Percentiles rank a stretch among this genome's conserved stretches.
Conservation (phyloP, 1,139 yeast genomes). For the Hanseniaspora sp. region DNA sequence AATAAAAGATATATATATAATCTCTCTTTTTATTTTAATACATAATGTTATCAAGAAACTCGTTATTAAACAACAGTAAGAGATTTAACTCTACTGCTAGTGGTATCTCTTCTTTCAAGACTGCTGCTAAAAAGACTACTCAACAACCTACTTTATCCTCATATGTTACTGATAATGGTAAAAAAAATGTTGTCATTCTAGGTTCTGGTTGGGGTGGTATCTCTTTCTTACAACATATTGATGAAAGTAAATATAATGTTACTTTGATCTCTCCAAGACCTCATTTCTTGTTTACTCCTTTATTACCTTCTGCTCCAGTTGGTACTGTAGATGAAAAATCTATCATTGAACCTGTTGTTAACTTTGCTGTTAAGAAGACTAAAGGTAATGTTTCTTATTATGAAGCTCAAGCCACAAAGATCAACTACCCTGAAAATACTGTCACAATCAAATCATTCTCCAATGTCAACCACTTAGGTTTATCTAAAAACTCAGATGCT, state of each 20-base stretch:
- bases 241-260: conserved; percentile 78
- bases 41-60: conserved; percentile 12
- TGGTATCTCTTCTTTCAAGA: conserved; percentile 14
- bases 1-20: background rate
- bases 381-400: conserved; percentile 76
- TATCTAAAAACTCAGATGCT: conserved; percentile 25
- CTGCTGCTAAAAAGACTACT: conserved; percentile 13
- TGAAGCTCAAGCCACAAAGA: conserved; percentile 84
- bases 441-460: conserved; percentile 43
- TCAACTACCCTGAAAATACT: conserved; percentile 61
- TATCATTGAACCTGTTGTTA: conserved; percentile 76
- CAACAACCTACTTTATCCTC: conserved; percentile 12
- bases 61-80: conserved; percentile 2
- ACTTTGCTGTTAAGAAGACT: conserved; percentile 60
- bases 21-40: background rate
- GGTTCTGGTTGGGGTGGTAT: conserved; percentile 97
- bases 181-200: conserved; percentile 49
- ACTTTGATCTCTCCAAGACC: conserved; percentile 87
- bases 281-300: conserved; percentile 87
- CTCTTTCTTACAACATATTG: conserved; percentile 71
- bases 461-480: conserved; percentile 30
- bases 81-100: conserved; percentile 13
- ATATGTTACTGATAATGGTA: conserved; percentile 21
- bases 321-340: conserved; percentile 91
- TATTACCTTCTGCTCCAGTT: conserved; percentile 86